Conservation (phyloP, 1,284 basidiomycete species). For the Neonothopanus nambi region DNA sequence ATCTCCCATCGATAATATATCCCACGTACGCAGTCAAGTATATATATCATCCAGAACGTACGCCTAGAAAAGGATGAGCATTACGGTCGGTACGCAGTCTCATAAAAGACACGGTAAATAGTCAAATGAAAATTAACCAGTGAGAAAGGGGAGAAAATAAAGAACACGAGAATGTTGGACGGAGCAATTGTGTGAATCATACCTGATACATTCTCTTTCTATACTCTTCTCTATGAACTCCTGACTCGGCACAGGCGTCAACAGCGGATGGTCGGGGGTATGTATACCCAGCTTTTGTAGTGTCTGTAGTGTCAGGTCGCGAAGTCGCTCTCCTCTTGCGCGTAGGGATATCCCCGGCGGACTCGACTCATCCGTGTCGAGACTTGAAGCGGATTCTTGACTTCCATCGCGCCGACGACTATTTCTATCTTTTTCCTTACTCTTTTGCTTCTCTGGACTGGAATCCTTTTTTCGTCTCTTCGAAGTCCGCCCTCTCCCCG, state of each 20-base stretch:
- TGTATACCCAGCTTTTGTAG: slow-evolving; percentile 65
- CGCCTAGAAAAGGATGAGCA: slow-evolving; percentile 31
- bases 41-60: slow-evolving; percentile 75
- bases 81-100: not conserved
- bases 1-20: slow-evolving; percentile 17
- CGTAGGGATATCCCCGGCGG: slow-evolving; percentile 32
- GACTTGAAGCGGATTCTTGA: not conserved
- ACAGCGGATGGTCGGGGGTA: slow-evolving; percentile 54
- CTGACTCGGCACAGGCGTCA: slow-evolving; percentile 52
- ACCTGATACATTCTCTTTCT: slow-evolving; percentile 67
- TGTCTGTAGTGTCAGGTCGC: slow-evolving; percentile 64
- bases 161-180: too few relatives aligned
- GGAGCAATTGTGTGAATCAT: not conserved
- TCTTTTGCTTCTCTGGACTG: too few relatives aligned
- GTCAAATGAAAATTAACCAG: too few relatives aligned
- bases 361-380: not conserved
- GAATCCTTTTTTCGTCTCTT: not conserved
- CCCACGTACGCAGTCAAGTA: slow-evolving; percentile 46
- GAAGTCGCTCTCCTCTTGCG: slow-evolving; percentile 32
- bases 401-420: not conserved
- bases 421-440: not conserved
- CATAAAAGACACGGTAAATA: too few relatives aligned
- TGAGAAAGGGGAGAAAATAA: too few relatives aligned
- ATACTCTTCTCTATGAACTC: slow-evolving; percentile 59
- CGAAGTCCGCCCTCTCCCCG: slow-evolving; percentile 27